Conservation (phyloP, 2,329 filamentous ascomycete species). For the Fusarium decemcellulare region DNA sequence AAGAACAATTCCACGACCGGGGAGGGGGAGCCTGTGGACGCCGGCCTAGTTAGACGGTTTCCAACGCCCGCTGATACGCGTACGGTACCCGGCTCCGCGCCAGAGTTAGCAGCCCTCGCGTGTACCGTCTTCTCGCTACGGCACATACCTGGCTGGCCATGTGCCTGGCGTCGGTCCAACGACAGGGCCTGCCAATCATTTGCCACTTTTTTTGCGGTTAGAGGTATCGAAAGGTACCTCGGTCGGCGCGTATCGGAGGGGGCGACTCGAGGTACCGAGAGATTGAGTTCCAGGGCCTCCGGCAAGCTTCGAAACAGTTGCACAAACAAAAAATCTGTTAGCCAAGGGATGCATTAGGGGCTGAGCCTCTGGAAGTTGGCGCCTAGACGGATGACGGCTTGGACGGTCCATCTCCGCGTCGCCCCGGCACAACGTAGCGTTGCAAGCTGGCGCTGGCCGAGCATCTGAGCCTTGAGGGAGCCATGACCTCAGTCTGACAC, state of each 20-base stretch:
- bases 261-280: slow-evolving; percentile 17
- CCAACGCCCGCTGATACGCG: slow-evolving; percentile 29
- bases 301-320: background rate
- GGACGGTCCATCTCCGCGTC: slow-evolving; percentile 20
- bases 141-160: slow-evolving; percentile 38
- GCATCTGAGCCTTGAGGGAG: slow-evolving; percentile 38
- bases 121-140: slow-evolving; percentile 32
- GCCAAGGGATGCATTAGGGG: slow-evolving; percentile 25
- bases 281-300: slow-evolving; percentile 23
- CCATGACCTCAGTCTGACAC: slow-evolving; percentile 47
- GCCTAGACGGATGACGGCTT: slow-evolving; percentile 14
- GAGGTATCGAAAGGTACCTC: slow-evolving; percentile 17
- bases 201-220: slow-evolving; percentile 25
- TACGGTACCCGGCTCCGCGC: slow-evolving; percentile 21
- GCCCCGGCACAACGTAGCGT: slow-evolving; percentile 17
- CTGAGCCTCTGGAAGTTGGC: slow-evolving; percentile 18
- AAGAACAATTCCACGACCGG: slow-evolving; percentile 49
- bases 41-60: slow-evolving; percentile 3
- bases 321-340: slow-evolving; percentile 7
- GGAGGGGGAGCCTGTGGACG: slow-evolving; percentile 17
- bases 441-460: slow-evolving; percentile 33
- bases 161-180: slow-evolving; percentile 36
- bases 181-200: slow-evolving; percentile 40
- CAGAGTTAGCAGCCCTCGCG: slow-evolving; percentile 11
- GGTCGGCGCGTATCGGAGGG: slow-evolving; percentile 5